Base-by-base conservation (phyloP, 2,329 filamentous ascomycete species). In the Cephalotrichum gorgonifer region DNA sequence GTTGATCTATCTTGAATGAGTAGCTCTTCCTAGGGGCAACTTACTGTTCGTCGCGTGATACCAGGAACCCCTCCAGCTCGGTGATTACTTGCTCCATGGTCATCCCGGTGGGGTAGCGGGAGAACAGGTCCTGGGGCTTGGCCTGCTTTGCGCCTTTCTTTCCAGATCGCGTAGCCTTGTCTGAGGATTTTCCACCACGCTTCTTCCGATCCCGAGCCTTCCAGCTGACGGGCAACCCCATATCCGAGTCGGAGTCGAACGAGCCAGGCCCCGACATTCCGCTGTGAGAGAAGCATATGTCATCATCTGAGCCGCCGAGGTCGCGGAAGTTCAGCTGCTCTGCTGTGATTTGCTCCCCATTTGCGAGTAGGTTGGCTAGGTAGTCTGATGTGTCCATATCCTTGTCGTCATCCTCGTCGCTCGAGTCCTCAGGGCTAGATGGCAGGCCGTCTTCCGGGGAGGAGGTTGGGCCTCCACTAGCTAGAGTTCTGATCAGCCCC, bases 41-140 rank as follows among this genome's bases (percentile, higher is more conserved):
- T 59, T 69, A 88, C 83, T 74, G 82, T 56, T 81, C 72, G 47
- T 76, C 75, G 2, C 74, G 65, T 20, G 81, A 75, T 25, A 79
- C 62, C 22, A 96, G 66, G 60, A 96, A 96, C 2, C 64, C 59
- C 52, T 76, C 76, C 41, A 97, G 74, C 64, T 95, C 88, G 17
- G 78, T 71, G 52, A 82, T 81, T 42, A 95, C 71, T 47, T 90
- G 77, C 17, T 81, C 73, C 54, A 88, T 71, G 26, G 71, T 76
- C 68, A 95, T 85, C 38, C 88, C 87, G 33, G 77, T 70, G 1
- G 75, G 74, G 59, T 94, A 94, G 57, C 88, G 93, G 52, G 75
- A 66, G 53, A 78, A 79, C 46, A 90, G 65, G 58, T 85, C 76
- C 12, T 78, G 67, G 0, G 72, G 25, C n/a, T 43, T 43, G 7